Conservation (phyloP, 2,329 filamentous ascomycete species). For the Colletotrichum filicis region DNA sequence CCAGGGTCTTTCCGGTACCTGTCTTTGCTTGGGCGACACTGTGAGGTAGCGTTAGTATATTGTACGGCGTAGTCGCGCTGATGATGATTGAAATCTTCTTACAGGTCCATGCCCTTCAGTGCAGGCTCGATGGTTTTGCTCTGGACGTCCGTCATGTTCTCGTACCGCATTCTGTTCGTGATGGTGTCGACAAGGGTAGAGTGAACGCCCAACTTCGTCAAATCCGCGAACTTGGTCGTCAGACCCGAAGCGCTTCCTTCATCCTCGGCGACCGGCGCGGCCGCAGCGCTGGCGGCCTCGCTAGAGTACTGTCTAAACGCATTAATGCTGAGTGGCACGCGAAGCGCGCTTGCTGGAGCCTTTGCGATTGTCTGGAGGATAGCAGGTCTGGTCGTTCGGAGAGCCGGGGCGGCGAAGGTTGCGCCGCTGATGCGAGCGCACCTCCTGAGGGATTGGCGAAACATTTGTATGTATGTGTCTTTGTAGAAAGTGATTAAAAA, state of each 20-base stretch:
- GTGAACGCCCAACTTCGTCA: slow-evolving; percentile 65
- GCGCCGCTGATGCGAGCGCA: slow-evolving; percentile 50
- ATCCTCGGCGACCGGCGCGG: slow-evolving; percentile 27
- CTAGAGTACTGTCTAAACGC: slow-evolving; percentile 50
- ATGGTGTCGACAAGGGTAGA: slow-evolving; percentile 74
- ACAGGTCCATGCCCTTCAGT: slow-evolving; percentile 85
- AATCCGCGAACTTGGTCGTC: slow-evolving; percentile 50
- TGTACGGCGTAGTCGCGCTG: background rate
- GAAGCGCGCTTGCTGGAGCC: slow-evolving; percentile 22
- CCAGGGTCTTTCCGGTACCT: slow-evolving; percentile 95
- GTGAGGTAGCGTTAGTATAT: slow-evolving; percentile 38
- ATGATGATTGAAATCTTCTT: slow-evolving; percentile 52
- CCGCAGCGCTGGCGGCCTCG: slow-evolving; percentile 45
- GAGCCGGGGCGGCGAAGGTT: slow-evolving; percentile 21
- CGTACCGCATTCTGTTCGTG: slow-evolving; percentile 77
- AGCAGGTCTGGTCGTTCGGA: slow-evolving; percentile 27
- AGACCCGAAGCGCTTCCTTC: slow-evolving; percentile 35
- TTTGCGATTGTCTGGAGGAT: slow-evolving; percentile 28
- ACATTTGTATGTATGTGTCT: slow-evolving; percentile 25
- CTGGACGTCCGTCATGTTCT: slow-evolving; percentile 94
- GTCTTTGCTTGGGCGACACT: slow-evolving; percentile 95
- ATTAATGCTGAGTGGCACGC: slow-evolving; percentile 19
- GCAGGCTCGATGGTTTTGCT: slow-evolving; percentile 83
- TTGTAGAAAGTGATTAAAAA: slow-evolving; percentile 2
- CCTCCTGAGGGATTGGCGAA: slow-evolving; percentile 48